phyloP scores from a whole-genome alignment of 352 stramenopile species.

The Ophiocytium majus region DNA sequence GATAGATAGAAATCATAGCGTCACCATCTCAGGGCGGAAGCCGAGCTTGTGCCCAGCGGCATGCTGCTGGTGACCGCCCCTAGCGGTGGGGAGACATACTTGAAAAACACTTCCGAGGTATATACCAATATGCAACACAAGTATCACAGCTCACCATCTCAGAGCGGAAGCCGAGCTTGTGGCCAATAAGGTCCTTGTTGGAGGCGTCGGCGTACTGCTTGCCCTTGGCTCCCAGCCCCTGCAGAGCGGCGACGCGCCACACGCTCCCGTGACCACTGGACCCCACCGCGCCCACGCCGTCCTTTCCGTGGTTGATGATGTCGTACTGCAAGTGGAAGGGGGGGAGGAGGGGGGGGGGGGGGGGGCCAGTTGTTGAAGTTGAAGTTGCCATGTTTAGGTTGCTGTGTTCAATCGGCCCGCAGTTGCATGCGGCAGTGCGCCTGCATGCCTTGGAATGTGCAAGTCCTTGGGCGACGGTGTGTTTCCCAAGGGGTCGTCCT shows the following conservation, averaged over 20 bases:
- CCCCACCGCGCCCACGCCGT: slow-evolving; percentile 14
- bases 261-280: slow-evolving; percentile 52
- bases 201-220: slow-evolving; percentile 6
- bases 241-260: slow-evolving; percentile 22
- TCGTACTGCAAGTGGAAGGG: slow-evolving; percentile 25
- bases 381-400: too few relatives aligned
- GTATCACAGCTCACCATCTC: slow-evolving; percentile 45
- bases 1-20: too few relatives aligned
- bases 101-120: too few relatives aligned
- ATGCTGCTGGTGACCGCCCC: too few relatives aligned
- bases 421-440: too few relatives aligned
- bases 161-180: slow-evolving; percentile 50
- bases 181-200: slow-evolving; percentile 27
- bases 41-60: slow-evolving; percentile 48
- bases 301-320: slow-evolving; percentile 25
- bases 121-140: background rate
- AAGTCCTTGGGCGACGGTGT: too few relatives aligned
- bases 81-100: too few relatives aligned
- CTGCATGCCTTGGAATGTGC: too few relatives aligned
- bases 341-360: too few relatives aligned
- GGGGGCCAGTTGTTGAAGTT: too few relatives aligned
- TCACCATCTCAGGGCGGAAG: slow-evolving; percentile 55
- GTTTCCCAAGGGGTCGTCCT: too few relatives aligned
- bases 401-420: too few relatives aligned
- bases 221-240: slow-evolving; percentile 11